A percentile compares a stretch with the other conserved stretches of the same genome.
Evolutionary conservation across 2,329 filamentous ascomycete genomes (phyloP).

Genomic region (Scleromitrula shiraiana): DNA sequence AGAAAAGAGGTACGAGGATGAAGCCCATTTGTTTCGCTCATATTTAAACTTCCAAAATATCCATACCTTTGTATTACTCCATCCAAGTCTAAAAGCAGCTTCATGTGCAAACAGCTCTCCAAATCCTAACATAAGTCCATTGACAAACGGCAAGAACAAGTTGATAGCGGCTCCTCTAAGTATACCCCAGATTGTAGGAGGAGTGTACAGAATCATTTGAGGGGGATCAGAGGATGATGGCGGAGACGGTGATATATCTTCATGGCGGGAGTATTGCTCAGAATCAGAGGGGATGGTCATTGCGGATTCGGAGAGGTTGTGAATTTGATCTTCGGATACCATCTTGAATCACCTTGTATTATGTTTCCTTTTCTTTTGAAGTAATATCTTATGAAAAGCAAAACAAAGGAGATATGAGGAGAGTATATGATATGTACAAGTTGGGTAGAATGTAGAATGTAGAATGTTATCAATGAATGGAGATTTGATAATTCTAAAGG

Average conservation of each 20-base stretch:
- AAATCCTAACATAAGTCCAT: slow-evolving; percentile 96
- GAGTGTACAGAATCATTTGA: slow-evolving; percentile 77
- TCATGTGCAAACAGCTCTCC: slow-evolving; percentile 96
- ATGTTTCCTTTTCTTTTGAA: not conserved
- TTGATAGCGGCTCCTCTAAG: slow-evolving; percentile 90
- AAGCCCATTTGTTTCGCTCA: no score
- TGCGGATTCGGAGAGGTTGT: slow-evolving; percentile 61
- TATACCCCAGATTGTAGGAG: slow-evolving; percentile 79
- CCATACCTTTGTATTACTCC: slow-evolving; percentile 83
- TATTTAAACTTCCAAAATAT: no score
- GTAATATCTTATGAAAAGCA: no score
- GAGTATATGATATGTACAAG: no score
- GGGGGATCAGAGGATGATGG: slow-evolving; percentile 53
- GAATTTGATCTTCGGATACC: slow-evolving; percentile 42
- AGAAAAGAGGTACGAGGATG: no score
- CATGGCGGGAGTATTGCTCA: slow-evolving; percentile 67
- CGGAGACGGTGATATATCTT: slow-evolving; percentile 53
- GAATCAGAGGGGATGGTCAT: slow-evolving; percentile 76
- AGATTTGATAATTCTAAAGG: no score
- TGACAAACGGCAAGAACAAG: slow-evolving; percentile 88
- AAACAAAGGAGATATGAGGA: no score
- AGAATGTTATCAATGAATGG: no score
- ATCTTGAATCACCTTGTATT: no score
- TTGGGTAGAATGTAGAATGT: not conserved
- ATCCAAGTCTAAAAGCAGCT: slow-evolving; percentile 84